Conservation (phyloP, 2,329 filamentous ascomycete species). For the Xylaria sp. region DNA sequence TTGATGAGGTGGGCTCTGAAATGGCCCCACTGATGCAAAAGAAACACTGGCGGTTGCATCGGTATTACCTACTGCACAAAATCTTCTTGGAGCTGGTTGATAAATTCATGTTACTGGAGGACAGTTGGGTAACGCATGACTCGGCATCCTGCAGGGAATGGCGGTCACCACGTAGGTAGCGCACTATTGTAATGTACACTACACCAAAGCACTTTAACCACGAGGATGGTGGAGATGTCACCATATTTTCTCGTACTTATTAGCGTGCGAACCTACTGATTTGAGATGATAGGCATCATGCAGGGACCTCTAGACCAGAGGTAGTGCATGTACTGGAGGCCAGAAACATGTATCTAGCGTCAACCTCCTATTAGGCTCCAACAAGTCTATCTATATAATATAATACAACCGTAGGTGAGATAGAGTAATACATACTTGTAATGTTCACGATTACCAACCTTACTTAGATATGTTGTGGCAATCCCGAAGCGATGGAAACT, state of each 20-base stretch:
- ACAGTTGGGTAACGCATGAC: constrained; percentile 32
- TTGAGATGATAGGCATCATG: constrained; percentile 38
- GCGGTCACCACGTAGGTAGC: constrained; percentile 34
- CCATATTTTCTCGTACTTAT: constrained; percentile 21
- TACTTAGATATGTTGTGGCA: constrained; percentile 7
- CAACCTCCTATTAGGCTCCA: neutral
- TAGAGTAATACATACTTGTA: neutral
- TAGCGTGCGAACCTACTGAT: constrained; percentile 28
- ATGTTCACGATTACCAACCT: too few relatives aligned
- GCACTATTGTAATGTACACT: constrained; percentile 12
- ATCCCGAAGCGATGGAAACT: constrained; percentile 32
- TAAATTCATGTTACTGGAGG: constrained; percentile 21
- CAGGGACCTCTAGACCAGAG: constrained; percentile 29
- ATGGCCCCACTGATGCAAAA: constrained; percentile 28
- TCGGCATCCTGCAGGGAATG: constrained; percentile 37
- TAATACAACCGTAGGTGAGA: neutral
- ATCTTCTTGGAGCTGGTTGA: constrained; percentile 27
- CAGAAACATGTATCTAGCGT: neutral
- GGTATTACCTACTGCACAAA: constrained; percentile 29
- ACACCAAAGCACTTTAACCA: constrained; percentile 18
- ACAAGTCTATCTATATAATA: too few relatives aligned
- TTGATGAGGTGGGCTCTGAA: constrained; percentile 20
- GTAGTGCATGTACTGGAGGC: neutral
- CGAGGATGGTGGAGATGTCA: constrained; percentile 33
- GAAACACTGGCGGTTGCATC: constrained; percentile 26